Conservation (phyloP, 2,329 filamentous ascomycete genomes). For the Aureobasidium subglaciale region DNA sequence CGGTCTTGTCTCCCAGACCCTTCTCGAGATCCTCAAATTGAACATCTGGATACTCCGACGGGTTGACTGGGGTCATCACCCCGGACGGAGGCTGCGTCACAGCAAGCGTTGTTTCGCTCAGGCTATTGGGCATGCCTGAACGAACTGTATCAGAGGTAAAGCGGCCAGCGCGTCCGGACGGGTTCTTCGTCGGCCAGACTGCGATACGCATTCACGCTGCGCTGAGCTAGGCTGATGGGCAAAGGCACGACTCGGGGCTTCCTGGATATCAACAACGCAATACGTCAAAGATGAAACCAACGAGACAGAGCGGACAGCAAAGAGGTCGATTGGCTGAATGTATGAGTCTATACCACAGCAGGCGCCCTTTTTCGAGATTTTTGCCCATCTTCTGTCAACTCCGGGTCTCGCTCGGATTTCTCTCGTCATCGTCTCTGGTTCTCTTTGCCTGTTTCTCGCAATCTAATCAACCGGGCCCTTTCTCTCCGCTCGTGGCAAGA, state of each 20-base stretch:
- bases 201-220: slow-evolving; percentile 8
- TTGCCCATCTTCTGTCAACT: background rate
- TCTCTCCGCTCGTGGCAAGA: background rate
- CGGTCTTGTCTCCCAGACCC: background rate
- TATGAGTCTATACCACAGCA: background rate
- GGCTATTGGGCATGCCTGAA: slow-evolving; percentile 7
- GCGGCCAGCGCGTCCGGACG: slow-evolving; percentile 13
- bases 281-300: background rate
- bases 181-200: background rate
- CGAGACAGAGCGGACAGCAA: background rate
- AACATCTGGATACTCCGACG: background rate
- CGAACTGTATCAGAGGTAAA: background rate
- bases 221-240: background rate
- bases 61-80: slow-evolving; percentile 10
- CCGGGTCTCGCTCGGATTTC: slow-evolving; percentile 2
- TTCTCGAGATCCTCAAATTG: slow-evolving; percentile 9
- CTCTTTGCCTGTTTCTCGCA: background rate
- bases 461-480: slow-evolving; percentile 2
- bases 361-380: background rate
- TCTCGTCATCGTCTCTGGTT: background rate
- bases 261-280: background rate
- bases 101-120: slow-evolving; percentile 13
- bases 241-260: background rate
- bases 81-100: slow-evolving; percentile 11
- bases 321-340: background rate